phyloP scores from a whole-genome alignment of 768 basidiomycete species.

The Xerocomellus intermedius region DNA sequence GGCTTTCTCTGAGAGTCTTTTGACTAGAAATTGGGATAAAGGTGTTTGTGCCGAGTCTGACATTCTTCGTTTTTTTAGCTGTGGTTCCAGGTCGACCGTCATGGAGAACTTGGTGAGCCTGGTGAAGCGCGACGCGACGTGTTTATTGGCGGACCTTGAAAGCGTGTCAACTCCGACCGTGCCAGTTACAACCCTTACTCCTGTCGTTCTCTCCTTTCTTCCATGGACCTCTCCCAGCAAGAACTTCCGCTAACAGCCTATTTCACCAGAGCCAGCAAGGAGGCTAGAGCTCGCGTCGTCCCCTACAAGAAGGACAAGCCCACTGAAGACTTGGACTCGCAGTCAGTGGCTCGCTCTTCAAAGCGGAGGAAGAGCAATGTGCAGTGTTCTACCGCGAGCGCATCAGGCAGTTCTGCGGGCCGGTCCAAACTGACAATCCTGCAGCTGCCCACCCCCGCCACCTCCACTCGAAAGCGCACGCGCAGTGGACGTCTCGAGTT shows the following conservation, averaged over 20 bases:
- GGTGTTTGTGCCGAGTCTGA: conserved; percentile 43
- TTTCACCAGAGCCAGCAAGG: conserved; percentile 20
- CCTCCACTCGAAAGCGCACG: conserved; percentile 18
- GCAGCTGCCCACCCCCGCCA: conserved; percentile 27
- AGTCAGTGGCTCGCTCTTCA: conserved; percentile 6
- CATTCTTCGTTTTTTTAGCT: conserved; percentile 62
- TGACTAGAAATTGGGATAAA: conserved; percentile 66
- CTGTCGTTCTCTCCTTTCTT: neutral
- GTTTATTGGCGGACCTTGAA: conserved; percentile 29
- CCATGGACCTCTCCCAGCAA: conserved; percentile 33
- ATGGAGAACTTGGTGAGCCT: neutral
- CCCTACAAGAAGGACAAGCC: conserved; percentile 4
- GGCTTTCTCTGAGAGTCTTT: conserved; percentile 80
- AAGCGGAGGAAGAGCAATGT: conserved; percentile 21
- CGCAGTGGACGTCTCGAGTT: neutral
- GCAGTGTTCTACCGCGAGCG: neutral
- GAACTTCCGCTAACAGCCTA: conserved; percentile 33
- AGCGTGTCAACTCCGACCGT: conserved; percentile 42
- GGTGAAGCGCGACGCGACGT: conserved; percentile 21
- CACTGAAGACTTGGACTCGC: neutral
- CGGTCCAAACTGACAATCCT: neutral
- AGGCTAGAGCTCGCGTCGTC: neutral
- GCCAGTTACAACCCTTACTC: neutral
- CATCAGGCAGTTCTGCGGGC: neutral
- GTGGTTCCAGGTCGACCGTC: conserved; percentile 31